Base-by-base conservation (phyloP, 2,329 filamentous ascomycete species). In the Fusarium tricinctum region DNA sequence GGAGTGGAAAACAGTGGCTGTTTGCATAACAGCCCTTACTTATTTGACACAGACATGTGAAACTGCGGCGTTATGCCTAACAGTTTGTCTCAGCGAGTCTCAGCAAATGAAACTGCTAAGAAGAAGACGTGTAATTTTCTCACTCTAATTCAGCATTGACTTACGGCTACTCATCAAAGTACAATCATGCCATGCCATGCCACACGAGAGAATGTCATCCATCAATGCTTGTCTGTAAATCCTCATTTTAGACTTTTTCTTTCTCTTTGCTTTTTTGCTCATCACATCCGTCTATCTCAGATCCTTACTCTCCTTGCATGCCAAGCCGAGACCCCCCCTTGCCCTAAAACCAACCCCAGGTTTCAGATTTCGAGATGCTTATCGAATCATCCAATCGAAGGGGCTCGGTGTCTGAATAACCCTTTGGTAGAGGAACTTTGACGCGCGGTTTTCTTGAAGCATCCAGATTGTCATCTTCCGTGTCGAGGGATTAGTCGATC, bases 331-430 rank as follows among this genome's bases (percentile, higher is more conserved):
- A 33, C 35, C 63, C 50, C 50, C 28, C 63, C 68, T 61, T 72
- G 64, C 51, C 35, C 44, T 58, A 57, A 69, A 69, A 60, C 67
- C 23, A 23, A 60, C 57, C 55, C 66, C 54, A 55, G 68, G 71
- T 73, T 73, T 73, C 71, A 73, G 71, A 73, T 28, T 23, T 43
- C 33, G 39, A 68, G 17, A 69, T 51, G 33, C 56, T 63, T 42
- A 30, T 63, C 61, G 49, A 73, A 68, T 43, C 69, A 59, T 59
- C 35, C 56, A 39, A 30, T 60, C 40, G 20, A 54, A 59, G 45
- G 43, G 6, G 26, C 23, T 17, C 22, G 7, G 13, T 23, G 20
- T 38, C 35, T 46, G 15, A 13, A 13, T 23, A 30, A 30, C 26
- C 39, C 23, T 44, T 23, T n/a, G 23, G 8, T 19, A 42, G 20